Conservation (phyloP, 106 monocot species). For the Narthecium ossifragum region DNA sequence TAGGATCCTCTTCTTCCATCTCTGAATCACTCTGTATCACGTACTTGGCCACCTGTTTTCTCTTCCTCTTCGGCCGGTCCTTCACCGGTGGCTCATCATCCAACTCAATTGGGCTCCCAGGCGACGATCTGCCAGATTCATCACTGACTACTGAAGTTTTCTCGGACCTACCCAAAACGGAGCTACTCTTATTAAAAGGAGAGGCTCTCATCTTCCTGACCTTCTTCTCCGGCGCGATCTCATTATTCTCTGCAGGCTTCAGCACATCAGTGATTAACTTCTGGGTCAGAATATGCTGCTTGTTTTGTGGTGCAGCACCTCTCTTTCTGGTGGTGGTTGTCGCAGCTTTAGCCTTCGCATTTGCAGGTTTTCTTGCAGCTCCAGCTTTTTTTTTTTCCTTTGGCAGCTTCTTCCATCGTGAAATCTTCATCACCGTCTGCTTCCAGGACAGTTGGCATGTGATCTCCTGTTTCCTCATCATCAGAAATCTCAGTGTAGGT, state of each 20-base stretch:
- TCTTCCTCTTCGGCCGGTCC: slow-evolving; percentile 34
- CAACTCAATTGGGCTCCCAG: not conserved
- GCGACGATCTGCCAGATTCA: slow-evolving; percentile 14
- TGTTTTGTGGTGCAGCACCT: slow-evolving; percentile 16
- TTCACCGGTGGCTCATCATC: slow-evolving; percentile 13
- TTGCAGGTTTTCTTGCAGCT: too few relatives aligned
- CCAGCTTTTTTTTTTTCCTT: slow-evolving; percentile 32
- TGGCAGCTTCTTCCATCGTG: slow-evolving; percentile 7
- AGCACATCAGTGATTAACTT: slow-evolving; percentile 32
- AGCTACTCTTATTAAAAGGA: slow-evolving; percentile 89
- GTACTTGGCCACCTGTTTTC: slow-evolving; percentile 20
- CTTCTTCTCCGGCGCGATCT: slow-evolving; percentile 71
- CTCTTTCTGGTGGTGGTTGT: slow-evolving; percentile 22
- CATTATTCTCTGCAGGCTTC: slow-evolving; percentile 28
- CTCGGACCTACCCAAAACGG: slow-evolving; percentile 30
- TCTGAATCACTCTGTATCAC: slow-evolving; percentile 27
- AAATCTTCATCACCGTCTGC: slow-evolving; percentile 30
- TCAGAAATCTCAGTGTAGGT: slow-evolving; percentile 11
- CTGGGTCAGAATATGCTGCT: slow-evolving; percentile 23
- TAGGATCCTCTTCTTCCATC: slow-evolving; percentile 2
- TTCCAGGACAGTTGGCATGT: slow-evolving; percentile 11
- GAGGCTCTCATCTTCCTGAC: slow-evolving; percentile 84
- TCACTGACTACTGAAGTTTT: not conserved
- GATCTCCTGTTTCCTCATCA: slow-evolving; percentile 7
- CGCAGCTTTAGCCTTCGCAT: slow-evolving; percentile 10